Percentiles rank a stretch among this genome's conserved stretches.
These are phyloP conservation scores for Epipyxis sp. DNA, from an alignment of 108 stramenopile species.

Conservation along the genomic window DNA sequence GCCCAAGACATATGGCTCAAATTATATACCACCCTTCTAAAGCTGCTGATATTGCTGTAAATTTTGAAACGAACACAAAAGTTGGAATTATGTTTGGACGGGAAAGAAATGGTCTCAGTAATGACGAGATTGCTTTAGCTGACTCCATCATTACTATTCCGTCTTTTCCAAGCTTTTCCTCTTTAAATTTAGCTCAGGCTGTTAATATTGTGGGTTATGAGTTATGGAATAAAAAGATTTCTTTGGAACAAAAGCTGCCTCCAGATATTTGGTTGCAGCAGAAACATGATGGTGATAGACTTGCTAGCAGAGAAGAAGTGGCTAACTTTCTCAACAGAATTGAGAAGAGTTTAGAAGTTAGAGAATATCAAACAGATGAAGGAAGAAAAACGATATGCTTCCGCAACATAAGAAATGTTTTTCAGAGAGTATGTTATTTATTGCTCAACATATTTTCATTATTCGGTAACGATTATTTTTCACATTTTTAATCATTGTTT, in stretches of 20 bases:
- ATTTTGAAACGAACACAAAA: neutral
- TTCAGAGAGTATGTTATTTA: neutral
- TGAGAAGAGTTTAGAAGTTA: neutral
- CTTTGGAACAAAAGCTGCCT: neutral
- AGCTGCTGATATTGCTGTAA: constrained; percentile 21
- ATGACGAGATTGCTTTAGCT: constrained; percentile 35
- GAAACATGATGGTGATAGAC: constrained; percentile 3
- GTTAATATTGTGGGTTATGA: constrained; percentile 26
- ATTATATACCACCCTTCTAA: constrained; percentile 18
- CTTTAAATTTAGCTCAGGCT: constrained; percentile 24
- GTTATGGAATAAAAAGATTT: neutral
- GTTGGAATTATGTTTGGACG: constrained; percentile 28
- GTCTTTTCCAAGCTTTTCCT: constrained; percentile 14
- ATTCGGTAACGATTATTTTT: neutral
- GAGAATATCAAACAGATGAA: neutral
- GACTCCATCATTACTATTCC: constrained; percentile 13
- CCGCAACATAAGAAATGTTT: neutral
- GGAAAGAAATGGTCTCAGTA: constrained; percentile 15
- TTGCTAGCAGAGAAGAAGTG: constrained; percentile 15
- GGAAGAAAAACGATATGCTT: neutral
- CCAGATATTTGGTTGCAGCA: constrained; percentile 3
- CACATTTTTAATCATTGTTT: neutral
- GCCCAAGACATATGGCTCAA: constrained; percentile 25
- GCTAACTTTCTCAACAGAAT: neutral
- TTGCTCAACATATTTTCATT: neutral